phyloP scores from a whole-genome alignment of 1,139 yeast species.

The Scheffersomyces illinoinensis region DNA sequence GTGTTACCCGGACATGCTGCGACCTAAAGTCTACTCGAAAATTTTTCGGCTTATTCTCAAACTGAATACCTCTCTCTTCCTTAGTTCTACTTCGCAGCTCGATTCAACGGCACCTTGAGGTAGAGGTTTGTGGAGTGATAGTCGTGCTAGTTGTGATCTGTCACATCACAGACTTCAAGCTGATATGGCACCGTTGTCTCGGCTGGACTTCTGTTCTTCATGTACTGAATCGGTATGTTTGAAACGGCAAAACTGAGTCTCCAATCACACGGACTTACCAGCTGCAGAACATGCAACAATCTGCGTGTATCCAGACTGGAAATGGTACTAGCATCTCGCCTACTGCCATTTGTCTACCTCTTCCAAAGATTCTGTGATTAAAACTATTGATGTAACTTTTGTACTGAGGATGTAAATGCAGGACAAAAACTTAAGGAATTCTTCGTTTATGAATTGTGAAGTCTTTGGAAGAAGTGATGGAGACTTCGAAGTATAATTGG shows the following conservation, averaged over 20 bases:
- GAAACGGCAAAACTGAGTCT: background rate
- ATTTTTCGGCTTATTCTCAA: background rate
- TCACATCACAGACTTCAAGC: constrained; percentile 1
- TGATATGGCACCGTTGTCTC: background rate
- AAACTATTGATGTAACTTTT: constrained; percentile 14
- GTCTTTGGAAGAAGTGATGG: background rate
- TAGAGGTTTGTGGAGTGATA: background rate
- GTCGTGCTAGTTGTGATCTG: background rate
- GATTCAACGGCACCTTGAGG: background rate
- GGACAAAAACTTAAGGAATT: constrained; percentile 61
- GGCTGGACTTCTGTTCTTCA: background rate
- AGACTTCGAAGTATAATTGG: too few species aligned
- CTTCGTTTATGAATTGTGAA: constrained; percentile 56
- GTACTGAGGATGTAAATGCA: constrained; percentile 67
- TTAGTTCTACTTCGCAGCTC: background rate
- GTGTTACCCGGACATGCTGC: background rate
- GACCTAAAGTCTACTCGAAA: background rate
- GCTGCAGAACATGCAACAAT: background rate
- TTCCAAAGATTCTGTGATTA: constrained; percentile 7
- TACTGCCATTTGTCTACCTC: constrained; percentile 3
- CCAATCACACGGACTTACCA: background rate
- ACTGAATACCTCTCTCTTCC: background rate
- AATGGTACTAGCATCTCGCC: constrained; percentile 5
- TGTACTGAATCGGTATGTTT: background rate
- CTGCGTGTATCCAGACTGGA: constrained; percentile 2